Evolutionary conservation across 108 stramenopile species (phyloP), one percentile per base, ranked within the genome.

Genomic region (Skeletonema tropicum): DNA sequence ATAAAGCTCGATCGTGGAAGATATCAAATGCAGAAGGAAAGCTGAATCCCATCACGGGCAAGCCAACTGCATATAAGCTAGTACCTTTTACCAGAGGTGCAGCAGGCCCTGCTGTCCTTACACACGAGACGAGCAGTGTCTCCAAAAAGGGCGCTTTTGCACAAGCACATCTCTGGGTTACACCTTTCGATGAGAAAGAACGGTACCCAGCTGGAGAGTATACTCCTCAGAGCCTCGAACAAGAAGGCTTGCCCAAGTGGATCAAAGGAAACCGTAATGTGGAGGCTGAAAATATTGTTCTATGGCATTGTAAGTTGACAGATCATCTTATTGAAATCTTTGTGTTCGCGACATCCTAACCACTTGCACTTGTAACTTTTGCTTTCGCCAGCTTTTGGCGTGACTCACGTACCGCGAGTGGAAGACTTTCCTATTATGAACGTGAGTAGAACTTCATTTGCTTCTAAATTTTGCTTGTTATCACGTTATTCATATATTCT

Each of bases 191-290:
- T 36, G 60, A 68, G 12, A 42, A 62, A 25, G 87, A 90, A 52
- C 76, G 83, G 10, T 90, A 66, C 68, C 89, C 89, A 10, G 76
- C 87, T 6, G 89, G 89, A 36, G 87, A 90, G 29, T 88, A 85
- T 59, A 83, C 86, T 2, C 83, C 83, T 11, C 87, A 88, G 55
- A 75, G 64, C 14, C 57, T 61, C 15, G 86, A 73, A 26, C 58
- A 65, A 38, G 83, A 62, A 14, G 89, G 89, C 11, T 42, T 90
- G 17, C 86, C 87, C 0, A 60, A 66, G 1, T 90, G 87, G 87
- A 88, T 70, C 0, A 25, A 57, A 33, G 75, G 62, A 8, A 77
- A 89, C 38, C 75, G 84, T 5, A 71, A 69, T 36, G 25, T 87
- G 11, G 67, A 78, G 32, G 88, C 73, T 33, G 76, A 83, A 64